Percentiles rank a stretch among this genome's conserved stretches.
phyloP scores from a whole-genome alignment of 2,329 filamentous ascomycete genomes.

The Colletotrichum falcatum region DNA sequence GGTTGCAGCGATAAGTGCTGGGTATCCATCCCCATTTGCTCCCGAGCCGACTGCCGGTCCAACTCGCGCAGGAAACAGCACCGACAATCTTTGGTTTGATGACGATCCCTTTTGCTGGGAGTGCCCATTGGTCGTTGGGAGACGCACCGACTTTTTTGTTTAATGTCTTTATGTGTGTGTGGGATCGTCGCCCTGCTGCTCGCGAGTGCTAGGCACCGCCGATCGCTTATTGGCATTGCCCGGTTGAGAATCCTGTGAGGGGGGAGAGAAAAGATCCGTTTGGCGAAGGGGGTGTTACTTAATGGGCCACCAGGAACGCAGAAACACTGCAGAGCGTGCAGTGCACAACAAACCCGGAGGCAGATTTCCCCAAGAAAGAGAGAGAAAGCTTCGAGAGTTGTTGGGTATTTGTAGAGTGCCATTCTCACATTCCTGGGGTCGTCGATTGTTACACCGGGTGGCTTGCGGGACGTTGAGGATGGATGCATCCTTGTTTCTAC shows the following conservation, averaged over 20 bases:
- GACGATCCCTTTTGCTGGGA: constrained; percentile 27
- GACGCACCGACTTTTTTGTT: constrained; percentile 33
- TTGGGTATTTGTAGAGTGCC: constrained; percentile 26
- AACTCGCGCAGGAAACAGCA: constrained; percentile 8
- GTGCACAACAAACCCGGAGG: background rate
- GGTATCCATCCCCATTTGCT: background rate
- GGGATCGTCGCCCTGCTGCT: constrained; percentile 32
- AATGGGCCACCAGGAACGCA: background rate
- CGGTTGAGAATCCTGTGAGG: constrained; percentile 12
- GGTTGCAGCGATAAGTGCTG: constrained; percentile 8
- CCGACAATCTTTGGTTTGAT: constrained; percentile 19
- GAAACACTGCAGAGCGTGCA: background rate
- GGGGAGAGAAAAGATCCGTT: background rate
- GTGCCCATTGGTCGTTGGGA: constrained; percentile 19
- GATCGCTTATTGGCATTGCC: constrained; percentile 32
- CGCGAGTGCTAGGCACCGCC: constrained; percentile 25
- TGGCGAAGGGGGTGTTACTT: background rate
- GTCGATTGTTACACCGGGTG: constrained; percentile 10
- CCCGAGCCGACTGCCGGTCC: constrained; percentile 16
- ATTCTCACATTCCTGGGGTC: constrained; percentile 29
- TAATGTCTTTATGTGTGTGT: background rate
- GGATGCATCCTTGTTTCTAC: constrained; percentile 15
- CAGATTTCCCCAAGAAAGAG: constrained; percentile 1
- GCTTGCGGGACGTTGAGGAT: constrained; percentile 5
- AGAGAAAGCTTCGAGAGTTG: background rate